These are phyloP conservation scores for Euphrasia arctica DNA, from an alignment of 305 asterid genomes.

Conservation along the genomic window DNA sequence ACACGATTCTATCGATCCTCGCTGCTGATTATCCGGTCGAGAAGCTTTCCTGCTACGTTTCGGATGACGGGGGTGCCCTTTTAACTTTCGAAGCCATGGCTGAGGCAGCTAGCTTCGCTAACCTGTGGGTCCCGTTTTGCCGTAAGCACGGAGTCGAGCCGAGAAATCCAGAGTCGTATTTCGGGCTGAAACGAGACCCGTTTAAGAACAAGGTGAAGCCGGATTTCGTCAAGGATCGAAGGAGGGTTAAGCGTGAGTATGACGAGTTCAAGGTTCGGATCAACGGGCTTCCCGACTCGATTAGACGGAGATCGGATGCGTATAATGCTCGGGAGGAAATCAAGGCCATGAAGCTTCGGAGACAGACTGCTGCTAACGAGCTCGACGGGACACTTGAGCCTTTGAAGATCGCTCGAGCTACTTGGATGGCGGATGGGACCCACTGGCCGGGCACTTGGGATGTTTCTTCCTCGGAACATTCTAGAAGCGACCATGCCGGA, in stretches of 20 bases:
- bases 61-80: slow-evolving; percentile 86
- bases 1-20: slow-evolving; percentile 70
- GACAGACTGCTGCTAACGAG: background rate
- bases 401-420: background rate
- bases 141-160: slow-evolving; percentile 75
- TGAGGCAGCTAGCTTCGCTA: slow-evolving; percentile 72
- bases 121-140: slow-evolving; percentile 78
- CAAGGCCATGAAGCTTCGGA: slow-evolving; percentile 1
- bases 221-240: slow-evolving; percentile 76
- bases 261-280: slow-evolving; percentile 83
- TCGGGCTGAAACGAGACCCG: slow-evolving; percentile 69
- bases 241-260: slow-evolving; percentile 77
- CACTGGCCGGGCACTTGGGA: slow-evolving; percentile 6
- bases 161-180: slow-evolving; percentile 69
- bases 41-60: slow-evolving; percentile 72
- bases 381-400: background rate
- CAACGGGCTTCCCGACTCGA: slow-evolving; percentile 65
- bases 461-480: background rate
- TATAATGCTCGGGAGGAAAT: slow-evolving; percentile 52
- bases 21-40: slow-evolving; percentile 79
- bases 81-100: slow-evolving; percentile 82
- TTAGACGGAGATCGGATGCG: slow-evolving; percentile 69
- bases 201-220: slow-evolving; percentile 58
- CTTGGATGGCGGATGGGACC: slow-evolving; percentile 4
- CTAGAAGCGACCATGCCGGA: background rate